These are phyloP conservation scores for Coniochaeta sp. DNA, from an alignment of 2,329 filamentous ascomycete genomes.

Conservation along the genomic window DNA sequence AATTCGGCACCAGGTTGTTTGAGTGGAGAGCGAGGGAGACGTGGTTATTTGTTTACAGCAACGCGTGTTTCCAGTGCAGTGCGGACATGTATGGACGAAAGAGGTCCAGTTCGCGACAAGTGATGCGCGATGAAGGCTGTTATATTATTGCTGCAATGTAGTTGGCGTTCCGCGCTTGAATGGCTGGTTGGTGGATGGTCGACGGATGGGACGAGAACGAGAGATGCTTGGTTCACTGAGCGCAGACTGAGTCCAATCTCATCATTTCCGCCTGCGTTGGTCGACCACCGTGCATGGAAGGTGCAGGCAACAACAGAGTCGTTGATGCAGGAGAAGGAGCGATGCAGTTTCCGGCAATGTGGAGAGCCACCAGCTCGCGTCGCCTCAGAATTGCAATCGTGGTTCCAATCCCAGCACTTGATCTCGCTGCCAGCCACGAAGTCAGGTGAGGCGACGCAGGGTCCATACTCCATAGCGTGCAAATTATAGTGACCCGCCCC, in stretches of 20 bases:
- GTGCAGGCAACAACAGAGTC: not conserved
- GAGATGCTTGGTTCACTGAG: not conserved
- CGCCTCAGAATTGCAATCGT: not conserved
- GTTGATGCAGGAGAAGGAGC: not conserved
- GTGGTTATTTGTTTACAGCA: conserved; percentile 1
- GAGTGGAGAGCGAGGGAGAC: not conserved
- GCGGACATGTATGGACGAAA: not conserved
- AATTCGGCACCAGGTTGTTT: not conserved
- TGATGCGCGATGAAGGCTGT: not conserved
- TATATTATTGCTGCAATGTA: not conserved
- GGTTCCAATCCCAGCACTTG: conserved; percentile 1
- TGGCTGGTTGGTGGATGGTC: not conserved
- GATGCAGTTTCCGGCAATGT: not conserved
- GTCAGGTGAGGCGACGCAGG: conserved; percentile 1
- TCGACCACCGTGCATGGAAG: not conserved
- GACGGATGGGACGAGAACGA: not conserved
- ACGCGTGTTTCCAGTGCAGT: not conserved
- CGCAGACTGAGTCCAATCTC: not conserved
- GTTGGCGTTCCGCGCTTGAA: not conserved
- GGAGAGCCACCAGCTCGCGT: not conserved
- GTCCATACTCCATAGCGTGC: not conserved
- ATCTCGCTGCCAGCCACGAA: not conserved
- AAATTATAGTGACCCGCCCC: not conserved
- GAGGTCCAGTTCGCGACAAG: not conserved
- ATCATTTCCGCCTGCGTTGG: not conserved